phyloP scores from a whole-genome alignment of 495 filamentous ascomycete species.

The Pseudomonodictys pantanalensis region DNA sequence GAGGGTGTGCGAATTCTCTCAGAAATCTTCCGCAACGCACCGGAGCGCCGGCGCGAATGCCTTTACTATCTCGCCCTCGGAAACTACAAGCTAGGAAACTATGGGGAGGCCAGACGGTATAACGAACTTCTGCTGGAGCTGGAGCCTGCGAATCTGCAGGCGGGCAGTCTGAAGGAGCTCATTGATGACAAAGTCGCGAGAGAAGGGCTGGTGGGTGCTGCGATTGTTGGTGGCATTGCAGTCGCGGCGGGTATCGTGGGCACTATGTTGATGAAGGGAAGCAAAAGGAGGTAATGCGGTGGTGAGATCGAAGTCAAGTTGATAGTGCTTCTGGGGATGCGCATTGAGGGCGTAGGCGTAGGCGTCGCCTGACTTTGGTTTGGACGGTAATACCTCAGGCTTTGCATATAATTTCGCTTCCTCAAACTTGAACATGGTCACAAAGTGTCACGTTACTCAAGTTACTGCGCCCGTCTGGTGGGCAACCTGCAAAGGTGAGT shows the following conservation, averaged over 20 bases:
- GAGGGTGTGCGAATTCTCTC: conserved; percentile 90
- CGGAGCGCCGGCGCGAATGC: conserved; percentile 91
- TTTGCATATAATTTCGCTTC: too few relatives aligned
- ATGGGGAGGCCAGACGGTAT: conserved; percentile 87
- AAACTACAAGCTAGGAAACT: conserved; percentile 98
- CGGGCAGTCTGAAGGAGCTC: conserved; percentile 72
- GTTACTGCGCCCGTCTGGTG: background rate
- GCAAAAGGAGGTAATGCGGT: conserved; percentile 49
- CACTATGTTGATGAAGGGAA: conserved; percentile 72
- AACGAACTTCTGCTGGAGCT: conserved; percentile 87
- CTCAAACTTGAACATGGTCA: too few relatives aligned
- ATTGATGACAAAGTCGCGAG: conserved; percentile 95
- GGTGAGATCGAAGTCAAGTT: background rate
- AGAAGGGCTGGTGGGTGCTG: conserved; percentile 90
- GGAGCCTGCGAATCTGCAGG: conserved; percentile 87
- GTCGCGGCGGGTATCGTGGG: conserved; percentile 92
- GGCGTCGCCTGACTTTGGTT: too few relatives aligned
- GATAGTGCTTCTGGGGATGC: too few relatives aligned
- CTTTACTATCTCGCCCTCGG: conserved; percentile 96
- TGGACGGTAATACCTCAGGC: too few relatives aligned
- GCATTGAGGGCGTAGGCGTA: too few relatives aligned
- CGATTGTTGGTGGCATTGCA: conserved; percentile 92
- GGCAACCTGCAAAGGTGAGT: background rate
- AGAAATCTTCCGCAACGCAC: conserved; percentile 90
- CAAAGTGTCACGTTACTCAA: background rate